Base-by-base conservation (phyloP, 139 green algal genomes). In the Tetraselmis chui region DNA sequence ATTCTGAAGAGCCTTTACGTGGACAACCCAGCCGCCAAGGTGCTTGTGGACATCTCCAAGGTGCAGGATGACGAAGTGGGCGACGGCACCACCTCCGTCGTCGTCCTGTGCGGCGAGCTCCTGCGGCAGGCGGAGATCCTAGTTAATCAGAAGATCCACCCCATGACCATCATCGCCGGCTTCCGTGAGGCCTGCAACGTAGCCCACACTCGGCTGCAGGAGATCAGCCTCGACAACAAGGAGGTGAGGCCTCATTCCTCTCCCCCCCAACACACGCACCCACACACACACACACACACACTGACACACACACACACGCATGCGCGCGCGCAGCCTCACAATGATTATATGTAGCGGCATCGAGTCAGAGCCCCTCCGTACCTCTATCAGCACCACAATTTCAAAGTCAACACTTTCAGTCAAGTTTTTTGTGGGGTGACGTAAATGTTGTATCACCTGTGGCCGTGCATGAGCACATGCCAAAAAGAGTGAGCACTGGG, bases 41-140 rank as follows among this genome's bases (percentile, higher is more conserved):
- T 98, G 0, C 88, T 98, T 0, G 92, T 97, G 59, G 96, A 99
- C 87, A 98, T 99, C 77, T 94, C 86, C 59, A 96, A 96, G 85
- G 93, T 95, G 28, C 96, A 99, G 87, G 96, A 99, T 81, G 96
- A 98, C 81, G 95, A 99, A 87, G 97, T 99, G 30, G 97, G 97
- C 1, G 97, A 99, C 88, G 97, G 97, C 77, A 99, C 97, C 25
- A 99, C 97, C 0, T 95, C 88, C 0, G 97, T 99, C 32, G 97
- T 99, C 31, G 97, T 99, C 32, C 89, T 99, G 80, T 95, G 97
- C 22, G 97, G 97, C 0, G 97, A 99, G 88, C 91, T 99, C 67
- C 87, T 99, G 82, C 88, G 94, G 0, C 93, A 99, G 87, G 97
- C 97, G 58, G 97, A 99, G 93, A 88, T 94, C 86, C 90, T 99